A percentile compares a stretch with the other conserved stretches of the same genome.
phyloP scores from a whole-genome alignment of 805 yeast species.

The Lipomyces lipofer region DNA sequence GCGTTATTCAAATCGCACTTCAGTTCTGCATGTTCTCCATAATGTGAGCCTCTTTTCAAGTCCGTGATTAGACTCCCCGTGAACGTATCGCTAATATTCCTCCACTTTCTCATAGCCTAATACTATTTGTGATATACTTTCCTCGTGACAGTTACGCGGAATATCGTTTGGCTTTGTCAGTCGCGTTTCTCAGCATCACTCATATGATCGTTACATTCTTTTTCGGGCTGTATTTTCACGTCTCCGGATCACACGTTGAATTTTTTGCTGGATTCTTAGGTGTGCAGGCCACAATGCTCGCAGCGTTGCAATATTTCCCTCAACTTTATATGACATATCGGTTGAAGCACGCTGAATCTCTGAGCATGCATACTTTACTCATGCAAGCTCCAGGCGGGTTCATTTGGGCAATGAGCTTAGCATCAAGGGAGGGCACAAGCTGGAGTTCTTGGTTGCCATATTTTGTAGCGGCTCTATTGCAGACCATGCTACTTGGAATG shows the following conservation, averaged over 20 bases:
- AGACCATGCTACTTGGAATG: conserved; percentile 59
- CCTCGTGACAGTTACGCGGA: conserved; percentile 14
- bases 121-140: conserved; percentile 19
- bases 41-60: conserved; percentile 43
- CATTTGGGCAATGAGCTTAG: conserved; percentile 72
- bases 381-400: conserved; percentile 90
- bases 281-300: conserved; percentile 59
- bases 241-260: background rate
- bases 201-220: conserved; percentile 38
- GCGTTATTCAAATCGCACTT: conserved; percentile 63
- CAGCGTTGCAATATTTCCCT: conserved; percentile 75
- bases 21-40: conserved; percentile 62
- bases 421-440: conserved; percentile 68
- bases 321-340: conserved; percentile 69
- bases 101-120: too few relatives aligned
- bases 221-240: conserved; percentile 39
- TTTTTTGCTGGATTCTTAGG: conserved; percentile 59
- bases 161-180: conserved; percentile 7
- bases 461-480: conserved; percentile 67
- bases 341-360: conserved; percentile 75
- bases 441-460: conserved; percentile 90
- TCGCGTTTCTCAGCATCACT: conserved; percentile 44
- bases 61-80: too few relatives aligned
- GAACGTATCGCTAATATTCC: background rate
- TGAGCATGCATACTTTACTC: conserved; percentile 77